Evolutionary conservation across 225 moss, liverwort and hornwort species (phyloP).

Genomic region (Pleurozium schreberi): DNA sequence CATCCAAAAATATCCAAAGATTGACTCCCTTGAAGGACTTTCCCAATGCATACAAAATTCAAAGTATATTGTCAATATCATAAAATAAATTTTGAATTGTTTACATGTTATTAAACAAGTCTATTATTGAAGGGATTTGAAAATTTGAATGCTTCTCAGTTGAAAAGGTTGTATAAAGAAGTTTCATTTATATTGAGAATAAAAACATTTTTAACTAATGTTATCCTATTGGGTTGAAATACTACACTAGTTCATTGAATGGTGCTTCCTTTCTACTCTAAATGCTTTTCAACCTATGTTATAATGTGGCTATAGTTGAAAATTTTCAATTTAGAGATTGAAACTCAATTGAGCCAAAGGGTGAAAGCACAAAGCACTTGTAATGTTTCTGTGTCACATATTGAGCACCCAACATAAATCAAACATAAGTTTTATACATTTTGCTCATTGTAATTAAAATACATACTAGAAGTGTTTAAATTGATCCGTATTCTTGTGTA

Average conservation of each 20-base stretch:
- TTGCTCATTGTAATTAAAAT: not conserved
- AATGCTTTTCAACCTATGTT: not conserved
- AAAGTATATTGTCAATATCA: not conserved
- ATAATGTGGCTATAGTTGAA: not conserved
- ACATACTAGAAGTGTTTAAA: not conserved
- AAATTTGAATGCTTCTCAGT: not conserved
- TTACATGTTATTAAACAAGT: not conserved
- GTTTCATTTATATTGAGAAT: not conserved
- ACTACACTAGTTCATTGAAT: not conserved
- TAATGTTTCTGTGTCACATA: not conserved
- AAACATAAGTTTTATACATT: not conserved
- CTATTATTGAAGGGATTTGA: not conserved
- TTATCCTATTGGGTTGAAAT: not conserved
- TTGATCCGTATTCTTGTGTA: not conserved
- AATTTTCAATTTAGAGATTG: not conserved
- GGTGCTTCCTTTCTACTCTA: not conserved
- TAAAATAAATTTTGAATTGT: not conserved
- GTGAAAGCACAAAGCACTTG: not conserved
- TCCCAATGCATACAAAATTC: not conserved
- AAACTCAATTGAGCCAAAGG: not conserved
- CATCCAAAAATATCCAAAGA: too few species aligned
- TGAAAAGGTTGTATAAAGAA: not conserved
- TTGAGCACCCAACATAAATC: not conserved
- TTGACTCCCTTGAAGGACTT: too few species aligned
- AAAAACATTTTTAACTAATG: not conserved